phyloP scores from a whole-genome alignment of 805 yeast genomes.

The Candida palmyrensis region DNA sequence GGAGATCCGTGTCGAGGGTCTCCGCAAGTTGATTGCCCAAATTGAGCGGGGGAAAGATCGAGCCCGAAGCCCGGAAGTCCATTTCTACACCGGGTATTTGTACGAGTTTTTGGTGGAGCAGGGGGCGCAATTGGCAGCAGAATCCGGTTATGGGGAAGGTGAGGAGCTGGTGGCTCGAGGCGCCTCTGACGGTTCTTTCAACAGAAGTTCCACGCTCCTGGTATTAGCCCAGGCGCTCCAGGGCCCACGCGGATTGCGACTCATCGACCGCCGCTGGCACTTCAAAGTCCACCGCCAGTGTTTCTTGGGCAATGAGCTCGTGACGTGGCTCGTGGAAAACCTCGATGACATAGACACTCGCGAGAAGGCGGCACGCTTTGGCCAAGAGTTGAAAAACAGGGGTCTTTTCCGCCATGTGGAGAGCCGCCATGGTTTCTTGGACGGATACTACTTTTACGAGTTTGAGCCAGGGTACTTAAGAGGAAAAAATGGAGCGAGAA shows the following conservation, averaged over 20 bases:
- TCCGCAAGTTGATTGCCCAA: slow-evolving; percentile 58
- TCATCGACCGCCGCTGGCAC: slow-evolving; percentile 89
- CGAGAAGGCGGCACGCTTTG: slow-evolving; percentile 80
- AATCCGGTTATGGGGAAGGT: slow-evolving; percentile 27
- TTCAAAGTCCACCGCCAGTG: slow-evolving; percentile 71
- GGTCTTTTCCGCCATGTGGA: slow-evolving; percentile 80
- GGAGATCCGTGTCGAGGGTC: slow-evolving; percentile 89
- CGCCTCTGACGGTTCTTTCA: slow-evolving; percentile 28
- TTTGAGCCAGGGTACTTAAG: too few relatives aligned
- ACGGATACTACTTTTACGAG: slow-evolving; percentile 90
- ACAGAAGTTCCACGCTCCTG: slow-evolving; percentile 43
- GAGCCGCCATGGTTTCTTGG: slow-evolving; percentile 74
- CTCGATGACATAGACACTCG: slow-evolving; percentile 75
- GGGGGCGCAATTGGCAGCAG: slow-evolving; percentile 28
- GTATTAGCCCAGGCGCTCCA: slow-evolving; percentile 65
- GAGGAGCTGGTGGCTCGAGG: slow-evolving; percentile 28
- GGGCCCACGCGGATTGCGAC: slow-evolving; percentile 55
- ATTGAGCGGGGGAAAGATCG: slow-evolving; percentile 49
- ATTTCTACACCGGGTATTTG: slow-evolving; percentile 83
- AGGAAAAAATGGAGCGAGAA: too few relatives aligned
- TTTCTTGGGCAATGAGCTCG: slow-evolving; percentile 81
- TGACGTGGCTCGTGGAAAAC: slow-evolving; percentile 75
- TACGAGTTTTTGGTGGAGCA: slow-evolving; percentile 52
- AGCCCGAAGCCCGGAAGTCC: slow-evolving; percentile 60
- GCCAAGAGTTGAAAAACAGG: slow-evolving; percentile 68